Evolutionary conservation across 345 rosid species (phyloP).

Genomic region (Xanthoceras sorbifolium): DNA sequence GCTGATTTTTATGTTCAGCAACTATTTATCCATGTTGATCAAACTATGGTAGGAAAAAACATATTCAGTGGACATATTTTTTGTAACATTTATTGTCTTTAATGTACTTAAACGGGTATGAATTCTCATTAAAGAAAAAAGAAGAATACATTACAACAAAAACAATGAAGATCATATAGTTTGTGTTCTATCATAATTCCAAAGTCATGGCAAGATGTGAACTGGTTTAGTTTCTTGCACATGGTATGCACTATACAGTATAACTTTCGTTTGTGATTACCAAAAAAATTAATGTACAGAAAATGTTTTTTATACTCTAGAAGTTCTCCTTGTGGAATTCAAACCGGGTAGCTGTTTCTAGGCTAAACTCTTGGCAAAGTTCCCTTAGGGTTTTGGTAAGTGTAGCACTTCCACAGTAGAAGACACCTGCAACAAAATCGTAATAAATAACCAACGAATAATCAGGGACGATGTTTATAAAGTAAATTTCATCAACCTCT

Average conservation of each 20-base stretch:
- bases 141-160: neutral
- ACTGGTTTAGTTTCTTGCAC: neutral
- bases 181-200: neutral
- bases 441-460: neutral
- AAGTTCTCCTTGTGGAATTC: conserved; percentile 94
- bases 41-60: neutral
- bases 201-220: neutral
- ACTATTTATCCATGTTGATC: conserved; percentile 6
- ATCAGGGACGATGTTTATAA: too few relatives aligned
- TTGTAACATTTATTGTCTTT: conserved; percentile 1
- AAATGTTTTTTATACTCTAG: conserved; percentile 29
- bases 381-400: conserved; percentile 59
- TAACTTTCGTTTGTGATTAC: neutral
- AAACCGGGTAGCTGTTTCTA: conserved; percentile 75
- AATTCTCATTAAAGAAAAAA: neutral
- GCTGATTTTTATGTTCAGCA: neutral
- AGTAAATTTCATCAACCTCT: neutral
- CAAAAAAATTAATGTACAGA: conserved; percentile 6
- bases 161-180: neutral
- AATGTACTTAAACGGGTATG: neutral
- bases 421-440: conserved; percentile 64
- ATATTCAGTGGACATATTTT: neutral
- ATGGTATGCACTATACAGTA: neutral
- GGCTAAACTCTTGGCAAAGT: conserved; percentile 81
- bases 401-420: conserved; percentile 92